Base-by-base conservation (phyloP, 1,284 basidiomycete genomes). In the Ustilago lituana region DNA sequence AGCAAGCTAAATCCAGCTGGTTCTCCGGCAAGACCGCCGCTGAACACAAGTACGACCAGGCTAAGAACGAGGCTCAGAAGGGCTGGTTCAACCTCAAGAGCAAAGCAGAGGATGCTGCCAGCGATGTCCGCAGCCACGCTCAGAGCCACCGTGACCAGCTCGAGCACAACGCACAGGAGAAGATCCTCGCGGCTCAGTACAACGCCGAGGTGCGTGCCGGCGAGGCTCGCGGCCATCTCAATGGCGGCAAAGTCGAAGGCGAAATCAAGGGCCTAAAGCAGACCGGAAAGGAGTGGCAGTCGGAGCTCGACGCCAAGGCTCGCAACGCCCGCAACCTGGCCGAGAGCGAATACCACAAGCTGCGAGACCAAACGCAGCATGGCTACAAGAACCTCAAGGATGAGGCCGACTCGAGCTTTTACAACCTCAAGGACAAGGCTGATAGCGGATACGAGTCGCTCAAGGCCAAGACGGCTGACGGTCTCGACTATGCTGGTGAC, bases 151-250 rank as follows among this genome's bases (percentile, higher is more conserved):
- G 54, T 27, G 53, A 61, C 35, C 44, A 63, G 35, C 41, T 69
- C 43, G 66, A 63, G 60, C 59, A 52, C 51, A 69, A 69, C 24
- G 66, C 66, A 5, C 66, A 69, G 47, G 50, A 69, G 11, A 69
- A 69, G 66, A 63, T 69, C 35, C 60, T 63, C 19, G 66, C 66
- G 20, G 67, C 67, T 11, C 67, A 64, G 43, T 70, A 70, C 67
- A 64, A 70, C 53, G 67, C 67, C 41, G 67, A 70, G 37, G 53
- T 54, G 31, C 61, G 57, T 20, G 56, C 53, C 17, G 61, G 51
- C 17, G 66, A 69, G 37, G 55, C 39, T n/a, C 54, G 47, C 15
- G 50, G 45, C 31, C 39, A 49, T 37, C 20, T 62, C 45, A 15
- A 46, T 14, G 44, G 26, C 20, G 44, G 32, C 20, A 35, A 47